Percentiles rank a stretch among this genome's conserved stretches.
Conservation (phyloP, 2,329 filamentous ascomycete species). For the Cladobotryum protrusum region DNA sequence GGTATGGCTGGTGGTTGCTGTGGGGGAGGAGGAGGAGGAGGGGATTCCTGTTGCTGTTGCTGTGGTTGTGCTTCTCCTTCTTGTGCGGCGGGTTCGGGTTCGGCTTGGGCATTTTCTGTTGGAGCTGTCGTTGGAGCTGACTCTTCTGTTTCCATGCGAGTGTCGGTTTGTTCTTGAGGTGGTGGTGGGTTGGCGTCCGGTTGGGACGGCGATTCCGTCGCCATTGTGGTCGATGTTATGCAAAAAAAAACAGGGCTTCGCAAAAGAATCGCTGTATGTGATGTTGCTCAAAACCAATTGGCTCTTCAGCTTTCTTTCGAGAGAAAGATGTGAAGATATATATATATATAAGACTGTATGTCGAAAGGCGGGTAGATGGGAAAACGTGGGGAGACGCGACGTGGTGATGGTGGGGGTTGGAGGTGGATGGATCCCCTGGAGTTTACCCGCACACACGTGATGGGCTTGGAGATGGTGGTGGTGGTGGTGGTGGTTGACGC, state of each 20-base stretch:
- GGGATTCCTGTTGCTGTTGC: neutral
- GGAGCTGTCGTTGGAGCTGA: neutral
- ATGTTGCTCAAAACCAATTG: too few species aligned
- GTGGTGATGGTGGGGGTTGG: constrained; percentile 4
- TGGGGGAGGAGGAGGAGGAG: too few species aligned
- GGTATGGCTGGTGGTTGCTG: constrained; percentile 33
- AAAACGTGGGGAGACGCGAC: constrained; percentile 9
- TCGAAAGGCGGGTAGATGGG: constrained; percentile 1
- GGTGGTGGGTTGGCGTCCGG: neutral
- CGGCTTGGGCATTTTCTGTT: neutral
- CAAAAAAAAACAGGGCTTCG: neutral
- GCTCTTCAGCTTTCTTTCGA: too few species aligned
- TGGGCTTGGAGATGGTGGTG: neutral
- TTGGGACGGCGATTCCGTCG: neutral
- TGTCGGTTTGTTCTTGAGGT: neutral
- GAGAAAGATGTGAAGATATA: too few species aligned
- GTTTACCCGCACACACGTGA: neutral
- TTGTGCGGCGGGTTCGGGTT: too few species aligned
- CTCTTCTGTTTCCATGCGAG: neutral
- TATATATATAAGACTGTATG: too few species aligned
- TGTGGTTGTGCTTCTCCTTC: neutral
- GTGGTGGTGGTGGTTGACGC: neutral
- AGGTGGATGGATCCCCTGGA: neutral
- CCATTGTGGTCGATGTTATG: neutral
- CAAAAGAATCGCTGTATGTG: too few species aligned